These are phyloP conservation scores for Cladobotryum protrusum DNA, from an alignment of 2,329 filamentous ascomycete genomes.

Conservation along the genomic window DNA sequence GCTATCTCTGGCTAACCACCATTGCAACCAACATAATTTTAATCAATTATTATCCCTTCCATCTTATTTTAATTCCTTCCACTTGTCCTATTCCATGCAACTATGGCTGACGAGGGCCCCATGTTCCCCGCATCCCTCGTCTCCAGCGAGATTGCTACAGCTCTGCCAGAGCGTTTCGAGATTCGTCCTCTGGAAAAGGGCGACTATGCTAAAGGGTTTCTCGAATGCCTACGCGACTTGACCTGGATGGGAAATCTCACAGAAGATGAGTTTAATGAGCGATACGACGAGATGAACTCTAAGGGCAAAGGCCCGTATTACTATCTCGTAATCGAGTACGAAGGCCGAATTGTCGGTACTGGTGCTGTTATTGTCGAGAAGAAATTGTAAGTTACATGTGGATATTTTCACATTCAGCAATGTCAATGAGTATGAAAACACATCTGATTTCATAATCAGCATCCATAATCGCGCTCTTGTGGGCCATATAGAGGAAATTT, in stretches of 20 bases:
- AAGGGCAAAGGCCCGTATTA: slow-evolving; percentile 52
- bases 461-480: slow-evolving; percentile 63
- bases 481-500: slow-evolving; percentile 81
- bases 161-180: slow-evolving; percentile 62
- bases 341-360: slow-evolving; percentile 61
- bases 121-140: slow-evolving; percentile 65
- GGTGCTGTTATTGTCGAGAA: slow-evolving; percentile 72
- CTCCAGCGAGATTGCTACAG: slow-evolving; percentile 51
- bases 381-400: slow-evolving; percentile 56
- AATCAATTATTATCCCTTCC: no score
- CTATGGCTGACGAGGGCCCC: slow-evolving; percentile 14
- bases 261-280: slow-evolving; percentile 57
- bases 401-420: no score
- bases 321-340: slow-evolving; percentile 62
- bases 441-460: slow-evolving; percentile 24
- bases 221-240: slow-evolving; percentile 68
- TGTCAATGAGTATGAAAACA: background rate
- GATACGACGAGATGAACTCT: slow-evolving; percentile 54
- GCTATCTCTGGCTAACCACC: no score
- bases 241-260: slow-evolving; percentile 70
- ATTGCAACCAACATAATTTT: background rate
- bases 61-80: background rate
- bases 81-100: background rate
- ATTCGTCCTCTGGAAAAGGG: slow-evolving; percentile 62
- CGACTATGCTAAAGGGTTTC: slow-evolving; percentile 66